Conservation (phyloP, 2,329 filamentous ascomycete genomes). For the Coniella lustricola region DNA sequence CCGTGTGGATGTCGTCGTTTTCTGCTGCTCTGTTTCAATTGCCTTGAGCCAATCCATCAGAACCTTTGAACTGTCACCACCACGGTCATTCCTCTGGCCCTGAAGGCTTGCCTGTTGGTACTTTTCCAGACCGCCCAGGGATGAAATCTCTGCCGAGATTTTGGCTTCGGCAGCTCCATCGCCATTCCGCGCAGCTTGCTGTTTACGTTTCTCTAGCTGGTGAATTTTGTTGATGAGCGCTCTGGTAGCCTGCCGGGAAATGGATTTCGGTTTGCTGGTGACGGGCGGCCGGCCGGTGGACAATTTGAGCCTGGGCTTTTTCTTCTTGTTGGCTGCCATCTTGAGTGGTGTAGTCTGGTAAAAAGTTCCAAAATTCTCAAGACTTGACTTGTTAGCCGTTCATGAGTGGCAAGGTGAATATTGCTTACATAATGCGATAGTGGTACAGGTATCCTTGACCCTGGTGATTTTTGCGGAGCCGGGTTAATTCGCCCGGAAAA, state of each 20-base stretch:
- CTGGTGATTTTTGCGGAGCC: neutral
- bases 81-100: conserved; percentile 58
- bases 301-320: conserved; percentile 32
- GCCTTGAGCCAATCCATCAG: conserved; percentile 56
- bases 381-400: neutral
- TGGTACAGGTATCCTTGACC: neutral
- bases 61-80: conserved; percentile 59
- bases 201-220: conserved; percentile 55
- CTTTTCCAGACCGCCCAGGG: conserved; percentile 52
- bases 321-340: conserved; percentile 43
- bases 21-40: conserved; percentile 20
- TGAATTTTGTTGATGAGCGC: conserved; percentile 60
- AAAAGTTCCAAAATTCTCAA: neutral
- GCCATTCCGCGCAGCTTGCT: conserved; percentile 47
- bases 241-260: conserved; percentile 59
- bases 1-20: conserved; percentile 15
- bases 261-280: conserved; percentile 44
- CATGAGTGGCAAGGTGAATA: neutral
- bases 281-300: conserved; percentile 51
- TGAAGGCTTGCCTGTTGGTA: conserved; percentile 65
- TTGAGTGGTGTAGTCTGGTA: neutral
- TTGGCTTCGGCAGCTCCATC: conserved; percentile 40
- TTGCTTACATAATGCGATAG: conserved; percentile 1
- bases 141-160: conserved; percentile 46
- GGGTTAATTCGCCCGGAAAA: neutral